These are phyloP conservation scores for Aspergillus sp. DNA, from an alignment of 2,329 filamentous ascomycete species.

Conservation along the genomic window DNA sequence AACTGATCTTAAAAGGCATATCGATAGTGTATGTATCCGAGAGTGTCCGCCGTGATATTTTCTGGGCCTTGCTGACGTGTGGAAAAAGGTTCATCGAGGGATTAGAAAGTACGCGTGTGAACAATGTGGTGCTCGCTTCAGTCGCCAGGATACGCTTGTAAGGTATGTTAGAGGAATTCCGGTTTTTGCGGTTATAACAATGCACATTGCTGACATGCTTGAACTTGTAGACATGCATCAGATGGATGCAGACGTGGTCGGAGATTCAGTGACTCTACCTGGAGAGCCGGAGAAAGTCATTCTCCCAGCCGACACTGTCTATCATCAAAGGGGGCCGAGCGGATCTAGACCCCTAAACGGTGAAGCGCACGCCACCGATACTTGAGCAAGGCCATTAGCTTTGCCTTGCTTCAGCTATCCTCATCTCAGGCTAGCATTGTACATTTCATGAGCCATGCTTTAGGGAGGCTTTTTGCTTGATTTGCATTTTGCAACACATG, in stretches of 20 bases:
- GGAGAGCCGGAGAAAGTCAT: not conserved
- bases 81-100: conserved; percentile 67
- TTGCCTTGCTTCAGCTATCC: not conserved
- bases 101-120: conserved; percentile 68
- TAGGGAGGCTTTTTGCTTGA: conserved; percentile 8
- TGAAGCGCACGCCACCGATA: not conserved
- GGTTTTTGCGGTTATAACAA: not conserved
- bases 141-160: conserved; percentile 77
- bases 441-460: conserved; percentile 1
- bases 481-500: conserved; percentile 1
- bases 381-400: not conserved
- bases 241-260: conserved; percentile 18
- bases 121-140: conserved; percentile 70
- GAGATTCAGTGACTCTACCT: not conserved
- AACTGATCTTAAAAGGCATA: conserved; percentile 68
- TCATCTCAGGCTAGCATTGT: not conserved
- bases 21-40: conserved; percentile 49
- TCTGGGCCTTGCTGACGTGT: conserved; percentile 48
- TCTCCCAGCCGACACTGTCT: not conserved
- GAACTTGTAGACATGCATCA: conserved; percentile 13
- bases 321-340: not conserved
- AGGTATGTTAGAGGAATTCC: conserved; percentile 55
- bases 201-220: not conserved
- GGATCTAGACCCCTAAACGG: not conserved
- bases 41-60: not conserved